Evolutionary conservation across 2,329 filamentous ascomycete species (phyloP).

Genomic region (Microcyclospora tardicrescens): DNA sequence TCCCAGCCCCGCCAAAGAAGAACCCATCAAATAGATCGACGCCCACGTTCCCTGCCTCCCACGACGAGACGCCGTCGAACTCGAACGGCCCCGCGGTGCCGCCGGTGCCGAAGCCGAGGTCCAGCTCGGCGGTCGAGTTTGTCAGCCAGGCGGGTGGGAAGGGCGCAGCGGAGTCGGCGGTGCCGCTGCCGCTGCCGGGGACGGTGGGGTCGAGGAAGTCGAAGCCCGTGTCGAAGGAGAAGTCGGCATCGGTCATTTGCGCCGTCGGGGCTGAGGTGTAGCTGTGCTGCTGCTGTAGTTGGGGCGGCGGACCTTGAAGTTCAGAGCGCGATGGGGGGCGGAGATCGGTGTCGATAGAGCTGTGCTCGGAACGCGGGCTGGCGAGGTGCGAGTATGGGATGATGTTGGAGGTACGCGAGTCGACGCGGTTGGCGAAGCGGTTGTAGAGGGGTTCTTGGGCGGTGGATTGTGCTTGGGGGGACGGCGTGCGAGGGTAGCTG

Average conservation of each 20-base stretch:
- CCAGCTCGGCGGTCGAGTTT: constrained; percentile 27
- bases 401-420: background rate
- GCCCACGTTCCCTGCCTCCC: constrained; percentile 34
- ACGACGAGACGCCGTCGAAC: constrained; percentile 29
- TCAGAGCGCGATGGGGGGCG: background rate
- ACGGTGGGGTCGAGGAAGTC: constrained; percentile 42
- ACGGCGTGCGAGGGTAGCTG: background rate
- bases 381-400: background rate
- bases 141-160: constrained; percentile 1
- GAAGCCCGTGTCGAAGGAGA: constrained; percentile 30
- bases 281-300: background rate
- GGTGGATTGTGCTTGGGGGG: background rate
- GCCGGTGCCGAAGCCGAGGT: constrained; percentile 41
- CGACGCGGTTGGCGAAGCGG: constrained; percentile 4
- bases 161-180: background rate
- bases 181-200: constrained; percentile 33
- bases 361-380: background rate
- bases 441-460: constrained; percentile 12
- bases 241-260: constrained; percentile 8
- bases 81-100: constrained; percentile 14
- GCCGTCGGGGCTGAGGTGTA: background rate
- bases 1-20: constrained; percentile 47
- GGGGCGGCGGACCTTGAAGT: background rate
- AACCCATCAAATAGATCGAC: constrained; percentile 53
- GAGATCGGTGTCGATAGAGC: background rate